Conservation (phyloP, 192 early-diverging fungal genomes). For the Obelidium mucronatum region DNA sequence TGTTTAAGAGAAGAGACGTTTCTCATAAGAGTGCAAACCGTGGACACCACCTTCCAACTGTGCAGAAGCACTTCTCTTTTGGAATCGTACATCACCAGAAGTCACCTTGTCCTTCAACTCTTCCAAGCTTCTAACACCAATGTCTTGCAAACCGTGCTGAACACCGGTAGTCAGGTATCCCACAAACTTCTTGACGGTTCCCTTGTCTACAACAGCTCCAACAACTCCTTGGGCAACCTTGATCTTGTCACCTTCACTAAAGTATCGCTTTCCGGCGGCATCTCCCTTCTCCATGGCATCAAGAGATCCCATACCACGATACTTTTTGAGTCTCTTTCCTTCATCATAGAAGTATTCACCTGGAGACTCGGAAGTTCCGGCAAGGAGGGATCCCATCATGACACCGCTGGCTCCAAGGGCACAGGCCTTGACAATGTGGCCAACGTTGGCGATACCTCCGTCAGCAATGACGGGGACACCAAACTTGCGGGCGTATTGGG, state of each 20-base stretch:
- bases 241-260: slow-evolving; percentile 94
- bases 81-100: slow-evolving; percentile 84
- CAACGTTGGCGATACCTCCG: slow-evolving; percentile 96
- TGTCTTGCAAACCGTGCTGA: slow-evolving; percentile 98
- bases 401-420: slow-evolving; percentile 95
- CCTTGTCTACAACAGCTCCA: slow-evolving; percentile 98
- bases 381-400: slow-evolving; percentile 98
- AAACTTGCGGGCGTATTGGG: slow-evolving; percentile 92
- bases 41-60: slow-evolving; percentile 98
- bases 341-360: slow-evolving; percentile 99
- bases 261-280: slow-evolving; percentile 85
- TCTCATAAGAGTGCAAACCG: slow-evolving; percentile 85
- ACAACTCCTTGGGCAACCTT: slow-evolving; percentile 99
- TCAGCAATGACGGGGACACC: slow-evolving; percentile 97
- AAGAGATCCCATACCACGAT: slow-evolving; percentile 98
- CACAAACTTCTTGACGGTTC: slow-evolving; percentile 91
- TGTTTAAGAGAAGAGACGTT: slow-evolving; percentile 20
- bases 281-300: slow-evolving; percentile 93
- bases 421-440: slow-evolving; percentile 96
- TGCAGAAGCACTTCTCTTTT: slow-evolving; percentile 92
- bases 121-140: slow-evolving; percentile 77
- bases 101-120: slow-evolving; percentile 75
- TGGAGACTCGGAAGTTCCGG: slow-evolving; percentile 94
- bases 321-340: slow-evolving; percentile 96
- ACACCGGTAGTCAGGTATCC: slow-evolving; percentile 92